Base-by-base conservation (phyloP, 1,284 basidiomycete genomes). In the Ustilago shanxiensis region DNA sequence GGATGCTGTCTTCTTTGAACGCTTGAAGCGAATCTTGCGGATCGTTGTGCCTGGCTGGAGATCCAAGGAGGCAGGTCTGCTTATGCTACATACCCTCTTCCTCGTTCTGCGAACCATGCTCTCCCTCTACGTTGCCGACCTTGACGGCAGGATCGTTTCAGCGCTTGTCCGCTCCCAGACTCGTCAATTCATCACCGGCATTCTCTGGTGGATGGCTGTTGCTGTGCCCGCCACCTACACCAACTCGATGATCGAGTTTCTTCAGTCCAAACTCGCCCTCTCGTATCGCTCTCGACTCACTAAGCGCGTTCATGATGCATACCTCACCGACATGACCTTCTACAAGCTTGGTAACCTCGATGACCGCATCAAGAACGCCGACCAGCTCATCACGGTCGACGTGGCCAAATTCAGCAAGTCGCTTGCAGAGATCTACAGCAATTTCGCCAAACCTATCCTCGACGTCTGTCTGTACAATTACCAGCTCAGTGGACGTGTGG, bases 301-400 rank as follows among this genome's bases (percentile, higher is more conserved):
- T 0, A 89, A 91, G 53, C 90, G 93, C 77, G 92, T 95, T 1
- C 90, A 98, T 88, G 89, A 90, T 58, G 90, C 91, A 78, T 98
- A 99, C 85, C 90, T 99, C 13, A 92, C 93, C 14, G 90, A 92
- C 56, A 90, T 73, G 87, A 89, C 87, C 29, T 98, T 95, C 87
- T 99, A 98, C 87, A 96, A 97, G 86, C 88, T 98, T 31, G 91
- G 93, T 91, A 86, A 82, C 90, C 87, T 86, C 39, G 84, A 86
- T 53, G 96, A 98, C 86, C 89, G 96, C 61, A 95, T 98, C 77
- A 95, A 95, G 88, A 98, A 98, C 80, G 93, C 94, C 10, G 96
- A 98, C 84, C 95, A 98, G 92, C 93, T 96, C 90, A 94, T 98
- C 76, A 96, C 95, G 0, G 92, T 96, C 70, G 96, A 99, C 85